Conservation (phyloP, 1,139 yeast genomes). For the Debaryomyces udenii region DNA sequence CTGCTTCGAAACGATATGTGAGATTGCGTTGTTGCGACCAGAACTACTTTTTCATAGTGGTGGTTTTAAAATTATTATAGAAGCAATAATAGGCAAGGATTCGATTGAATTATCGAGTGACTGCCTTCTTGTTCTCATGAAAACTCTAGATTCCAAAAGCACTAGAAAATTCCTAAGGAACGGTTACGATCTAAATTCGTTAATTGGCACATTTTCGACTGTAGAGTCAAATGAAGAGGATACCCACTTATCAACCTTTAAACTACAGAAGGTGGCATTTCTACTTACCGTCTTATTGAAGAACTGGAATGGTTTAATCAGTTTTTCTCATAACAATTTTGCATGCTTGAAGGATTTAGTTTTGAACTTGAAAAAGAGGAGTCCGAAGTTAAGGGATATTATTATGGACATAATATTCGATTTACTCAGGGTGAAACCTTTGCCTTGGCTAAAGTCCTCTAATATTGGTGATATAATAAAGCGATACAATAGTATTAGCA, state of each 20-base stretch:
- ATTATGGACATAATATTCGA: conserved; percentile 75
- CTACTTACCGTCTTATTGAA: conserved; percentile 65
- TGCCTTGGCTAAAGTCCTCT: conserved; percentile 57
- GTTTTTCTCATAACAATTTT: conserved; percentile 62
- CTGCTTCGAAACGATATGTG: conserved; percentile 72
- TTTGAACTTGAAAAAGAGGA: conserved; percentile 62
- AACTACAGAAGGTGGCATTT: conserved; percentile 63
- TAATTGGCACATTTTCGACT: conserved; percentile 61
- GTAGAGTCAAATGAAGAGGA: conserved; percentile 9
- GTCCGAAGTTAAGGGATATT: conserved; percentile 58
- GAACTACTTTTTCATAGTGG: conserved; percentile 62
- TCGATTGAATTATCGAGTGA: conserved; percentile 59
- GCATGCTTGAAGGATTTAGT: conserved; percentile 61
- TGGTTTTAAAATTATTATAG: conserved; percentile 63
- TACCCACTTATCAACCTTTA: conserved; percentile 20
- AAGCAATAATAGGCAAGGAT: conserved; percentile 59
- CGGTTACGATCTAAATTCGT: conserved; percentile 64
- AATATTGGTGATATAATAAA: conserved; percentile 36
- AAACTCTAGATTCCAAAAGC: conserved; percentile 61
- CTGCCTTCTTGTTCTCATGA: conserved; percentile 58
- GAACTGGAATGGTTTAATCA: conserved; percentile 76
- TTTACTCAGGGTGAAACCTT: conserved; percentile 59
- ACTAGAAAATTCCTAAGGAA: conserved; percentile 60
- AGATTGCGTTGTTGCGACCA: conserved; percentile 65
- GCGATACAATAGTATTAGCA: conserved; percentile 10